Evolutionary conservation across 1,284 basidiomycete genomes (phyloP).

Genomic region (Apiotrichum akiyoshidainum): DNA sequence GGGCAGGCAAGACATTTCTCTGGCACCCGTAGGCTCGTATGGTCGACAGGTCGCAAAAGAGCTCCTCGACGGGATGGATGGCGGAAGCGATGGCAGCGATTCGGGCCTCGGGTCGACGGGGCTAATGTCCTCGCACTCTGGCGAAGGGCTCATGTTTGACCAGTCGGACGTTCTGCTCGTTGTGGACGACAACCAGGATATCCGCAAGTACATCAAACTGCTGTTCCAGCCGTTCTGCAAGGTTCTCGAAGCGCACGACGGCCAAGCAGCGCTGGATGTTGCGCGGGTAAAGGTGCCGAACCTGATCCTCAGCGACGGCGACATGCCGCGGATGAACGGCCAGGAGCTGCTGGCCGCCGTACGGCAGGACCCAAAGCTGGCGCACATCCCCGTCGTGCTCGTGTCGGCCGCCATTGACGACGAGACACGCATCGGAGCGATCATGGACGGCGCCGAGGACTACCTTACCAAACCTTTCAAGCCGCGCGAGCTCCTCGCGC

Average conservation of each 20-base stretch:
- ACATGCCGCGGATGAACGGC: conserved; percentile 38
- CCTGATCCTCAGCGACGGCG: conserved; percentile 30
- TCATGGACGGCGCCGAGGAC: conserved; percentile 48
- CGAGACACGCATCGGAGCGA: conserved; percentile 24
- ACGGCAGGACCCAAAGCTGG: conserved; percentile 8
- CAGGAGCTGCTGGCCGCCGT: conserved; percentile 20
- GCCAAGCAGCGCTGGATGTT: conserved; percentile 38
- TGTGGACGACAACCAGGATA: conserved; percentile 33
- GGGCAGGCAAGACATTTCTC: not conserved
- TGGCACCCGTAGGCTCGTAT: conserved; percentile 18
- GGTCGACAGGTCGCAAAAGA: conserved; percentile 14
- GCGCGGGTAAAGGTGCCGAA: conserved; percentile 22
- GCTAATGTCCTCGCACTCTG: not conserved
- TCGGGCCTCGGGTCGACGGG: no score
- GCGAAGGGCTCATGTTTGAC: conserved; percentile 27
- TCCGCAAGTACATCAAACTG: conserved; percentile 33
- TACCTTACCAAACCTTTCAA: conserved; percentile 35
- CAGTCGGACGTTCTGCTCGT: conserved; percentile 27
- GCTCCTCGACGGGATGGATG: not conserved
- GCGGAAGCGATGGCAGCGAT: not conserved
- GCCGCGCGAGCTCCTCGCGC: conserved; percentile 44
- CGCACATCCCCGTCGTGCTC: conserved; percentile 19
- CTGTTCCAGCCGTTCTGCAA: conserved; percentile 39
- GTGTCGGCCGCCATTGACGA: conserved; percentile 22
- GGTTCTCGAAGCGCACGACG: conserved; percentile 39